Evolutionary conservation across 2,329 filamentous ascomycete species (phyloP).

Genomic region (Lizonia empirigonia): DNA sequence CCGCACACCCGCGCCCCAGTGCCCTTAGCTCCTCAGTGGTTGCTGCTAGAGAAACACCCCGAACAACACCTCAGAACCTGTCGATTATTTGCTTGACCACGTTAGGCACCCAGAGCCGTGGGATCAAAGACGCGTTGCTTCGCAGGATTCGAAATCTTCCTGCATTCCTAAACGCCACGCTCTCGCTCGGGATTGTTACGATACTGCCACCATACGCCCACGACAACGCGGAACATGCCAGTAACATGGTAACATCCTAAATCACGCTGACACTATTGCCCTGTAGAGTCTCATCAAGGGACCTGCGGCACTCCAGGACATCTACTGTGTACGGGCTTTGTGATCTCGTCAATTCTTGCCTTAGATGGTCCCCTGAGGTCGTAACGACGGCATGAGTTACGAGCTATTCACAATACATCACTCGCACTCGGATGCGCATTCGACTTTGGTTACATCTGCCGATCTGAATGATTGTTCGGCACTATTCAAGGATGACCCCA

Average conservation of each 20-base stretch:
- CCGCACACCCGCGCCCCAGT: slow-evolving; percentile 4
- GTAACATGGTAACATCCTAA: not conserved
- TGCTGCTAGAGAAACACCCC: no score
- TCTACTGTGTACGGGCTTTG: not conserved
- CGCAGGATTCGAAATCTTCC: no score
- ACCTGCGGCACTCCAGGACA: not conserved
- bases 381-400: not conserved
- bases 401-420: not conserved
- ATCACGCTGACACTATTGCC: slow-evolving; percentile 2
- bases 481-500: not conserved
- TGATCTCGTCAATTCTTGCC: no score
- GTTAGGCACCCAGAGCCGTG: not conserved
- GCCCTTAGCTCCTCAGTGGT: not conserved
- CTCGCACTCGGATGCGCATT: not conserved
- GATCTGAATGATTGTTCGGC: not conserved
- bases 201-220: not conserved
- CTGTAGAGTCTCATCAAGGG: not conserved
- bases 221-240: not conserved
- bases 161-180: no score
- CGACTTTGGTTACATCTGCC: not conserved
- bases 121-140: not conserved
- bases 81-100: not conserved
- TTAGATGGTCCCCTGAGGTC: not conserved
- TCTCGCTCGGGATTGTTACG: no score
- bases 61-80: not conserved